Percentiles rank a stretch among this genome's conserved stretches.
Conservation (phyloP, 495 filamentous ascomycete species). For the Pseudotulostoma volvatum region DNA sequence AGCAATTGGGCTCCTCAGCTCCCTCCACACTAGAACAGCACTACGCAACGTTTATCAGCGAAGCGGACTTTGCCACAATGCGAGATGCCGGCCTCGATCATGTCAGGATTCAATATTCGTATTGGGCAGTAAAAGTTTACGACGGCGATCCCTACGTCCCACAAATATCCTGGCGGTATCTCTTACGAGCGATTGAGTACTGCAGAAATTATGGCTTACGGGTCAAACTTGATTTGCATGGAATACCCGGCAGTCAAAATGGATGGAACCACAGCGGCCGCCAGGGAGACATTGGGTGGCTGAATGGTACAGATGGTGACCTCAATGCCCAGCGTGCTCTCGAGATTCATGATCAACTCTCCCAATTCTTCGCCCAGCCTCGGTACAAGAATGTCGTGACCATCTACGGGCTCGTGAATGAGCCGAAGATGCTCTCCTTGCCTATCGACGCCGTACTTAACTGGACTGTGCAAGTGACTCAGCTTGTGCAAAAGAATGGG, state of each 20-base stretch:
- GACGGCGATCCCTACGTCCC: constrained; percentile 77
- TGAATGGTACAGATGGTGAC: constrained; percentile 51
- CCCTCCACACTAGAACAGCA: constrained; percentile 65
- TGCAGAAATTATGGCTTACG: constrained; percentile 84
- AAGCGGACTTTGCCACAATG: constrained; percentile 72
- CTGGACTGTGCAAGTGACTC: constrained; percentile 52
- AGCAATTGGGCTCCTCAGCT: constrained; percentile 44
- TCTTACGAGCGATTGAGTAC: constrained; percentile 84
- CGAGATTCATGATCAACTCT: constrained; percentile 66
- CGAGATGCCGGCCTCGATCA: constrained; percentile 83
- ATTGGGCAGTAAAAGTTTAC: constrained; percentile 86
- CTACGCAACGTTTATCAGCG: constrained; percentile 74
- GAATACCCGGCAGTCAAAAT: constrained; percentile 68
- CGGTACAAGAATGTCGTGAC: constrained; percentile 71
- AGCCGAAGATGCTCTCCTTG: constrained; percentile 62
- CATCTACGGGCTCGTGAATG: constrained; percentile 77
- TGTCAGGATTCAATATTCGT: constrained; percentile 84
- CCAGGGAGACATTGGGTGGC: constrained; percentile 55
- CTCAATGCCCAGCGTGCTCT: constrained; percentile 57
- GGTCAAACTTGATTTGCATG: constrained; percentile 89
- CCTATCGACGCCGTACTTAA: constrained; percentile 39
- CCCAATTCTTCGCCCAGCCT: constrained; percentile 69
- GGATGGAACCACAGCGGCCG: constrained; percentile 81
- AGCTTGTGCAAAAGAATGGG: constrained; percentile 53
- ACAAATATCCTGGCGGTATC: constrained; percentile 82